phyloP scores from a whole-genome alignment of 805 yeast species.

The Cyberlindnera saturnus region DNA sequence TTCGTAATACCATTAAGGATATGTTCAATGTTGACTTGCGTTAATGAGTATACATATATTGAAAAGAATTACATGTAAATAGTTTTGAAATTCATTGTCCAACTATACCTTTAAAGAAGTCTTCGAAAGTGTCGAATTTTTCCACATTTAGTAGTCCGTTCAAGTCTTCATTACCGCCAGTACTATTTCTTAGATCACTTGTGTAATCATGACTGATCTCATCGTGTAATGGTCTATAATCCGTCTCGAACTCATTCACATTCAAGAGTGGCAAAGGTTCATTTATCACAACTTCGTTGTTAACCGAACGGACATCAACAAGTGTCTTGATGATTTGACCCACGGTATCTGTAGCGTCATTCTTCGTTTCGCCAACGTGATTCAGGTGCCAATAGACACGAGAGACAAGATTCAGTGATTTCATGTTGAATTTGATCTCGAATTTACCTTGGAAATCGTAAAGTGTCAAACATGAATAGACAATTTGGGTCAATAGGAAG shows the following conservation, averaged over 20 bases:
- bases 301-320: constrained; percentile 25
- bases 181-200: constrained; percentile 5
- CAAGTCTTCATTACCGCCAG: neutral
- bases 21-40: constrained; percentile 55
- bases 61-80: neutral
- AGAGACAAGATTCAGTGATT: constrained; percentile 41
- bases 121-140: constrained; percentile 43
- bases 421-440: constrained; percentile 33
- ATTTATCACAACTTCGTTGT: neutral
- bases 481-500: constrained; percentile 43
- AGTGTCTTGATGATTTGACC: constrained; percentile 48
- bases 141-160: constrained; percentile 8
- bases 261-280: neutral
- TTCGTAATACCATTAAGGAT: constrained; percentile 50
- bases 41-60: constrained; percentile 13
- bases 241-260: constrained; percentile 9
- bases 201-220: constrained; percentile 22
- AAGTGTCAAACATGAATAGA: constrained; percentile 48
- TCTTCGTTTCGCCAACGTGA: constrained; percentile 48
- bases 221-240: constrained; percentile 22
- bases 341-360: constrained; percentile 56
- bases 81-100: constrained; percentile 1
- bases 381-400: constrained; percentile 54
- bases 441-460: constrained; percentile 40
- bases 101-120: constrained; percentile 44